A percentile compares a stretch with the other conserved stretches of the same genome.
These are phyloP conservation scores for Trichoderma afroharzianum DNA, from an alignment of 2,329 filamentous ascomycete genomes.

Conservation along the genomic window DNA sequence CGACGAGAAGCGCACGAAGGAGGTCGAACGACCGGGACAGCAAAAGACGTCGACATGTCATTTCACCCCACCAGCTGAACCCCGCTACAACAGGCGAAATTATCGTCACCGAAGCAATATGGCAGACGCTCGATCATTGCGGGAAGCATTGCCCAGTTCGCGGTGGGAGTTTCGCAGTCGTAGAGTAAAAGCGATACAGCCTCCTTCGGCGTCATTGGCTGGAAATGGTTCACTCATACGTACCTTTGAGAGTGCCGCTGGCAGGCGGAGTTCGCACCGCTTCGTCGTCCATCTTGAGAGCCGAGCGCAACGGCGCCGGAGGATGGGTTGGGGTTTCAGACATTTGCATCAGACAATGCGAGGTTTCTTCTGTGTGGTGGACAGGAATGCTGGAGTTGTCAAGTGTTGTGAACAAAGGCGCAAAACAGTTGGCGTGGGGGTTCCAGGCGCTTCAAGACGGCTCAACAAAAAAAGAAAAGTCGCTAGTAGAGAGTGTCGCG, in stretches of 20 bases:
- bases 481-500: not conserved
- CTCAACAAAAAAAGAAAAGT: not conserved
- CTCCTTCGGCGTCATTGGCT: not conserved
- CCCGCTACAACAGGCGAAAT: constrained; percentile 1
- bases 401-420: not conserved
- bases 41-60: not conserved
- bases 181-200: not conserved
- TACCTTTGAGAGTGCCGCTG: constrained; percentile 43
- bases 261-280: constrained; percentile 34
- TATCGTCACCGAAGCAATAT: not conserved
- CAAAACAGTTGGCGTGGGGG: not conserved
- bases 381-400: not conserved
- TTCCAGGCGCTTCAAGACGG: not conserved
- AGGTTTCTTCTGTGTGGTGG: not conserved
- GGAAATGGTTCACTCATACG: constrained; percentile 23
- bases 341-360: constrained; percentile 21
- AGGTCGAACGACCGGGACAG: not conserved
- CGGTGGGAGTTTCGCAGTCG: not conserved
- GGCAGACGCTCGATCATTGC: not conserved
- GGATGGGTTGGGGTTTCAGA: constrained; percentile 26
- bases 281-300: constrained; percentile 44
- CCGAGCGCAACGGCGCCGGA: constrained; percentile 35
- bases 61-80: not conserved
- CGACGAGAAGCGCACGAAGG: not conserved
- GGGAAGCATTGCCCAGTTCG: not conserved